phyloP scores from a whole-genome alignment of 129 eudicot genomes.

The Gnaphalium uliginosum region DNA sequence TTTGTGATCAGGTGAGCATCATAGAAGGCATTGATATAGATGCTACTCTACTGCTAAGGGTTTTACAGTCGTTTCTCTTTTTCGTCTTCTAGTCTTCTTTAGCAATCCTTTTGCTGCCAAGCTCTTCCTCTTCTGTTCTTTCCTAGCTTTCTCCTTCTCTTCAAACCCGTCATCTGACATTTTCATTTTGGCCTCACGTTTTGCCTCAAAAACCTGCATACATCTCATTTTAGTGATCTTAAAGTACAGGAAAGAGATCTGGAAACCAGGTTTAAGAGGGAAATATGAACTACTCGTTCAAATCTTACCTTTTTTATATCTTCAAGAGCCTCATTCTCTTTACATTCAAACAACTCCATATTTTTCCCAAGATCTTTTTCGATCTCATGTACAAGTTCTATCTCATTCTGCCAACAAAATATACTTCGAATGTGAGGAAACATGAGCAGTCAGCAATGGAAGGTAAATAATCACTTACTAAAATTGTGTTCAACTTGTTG shows the following conservation, averaged over 20 bases:
- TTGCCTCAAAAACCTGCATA: conserved; percentile 72
- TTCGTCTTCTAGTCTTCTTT: conserved; percentile 42
- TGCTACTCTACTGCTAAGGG: conserved; percentile 17
- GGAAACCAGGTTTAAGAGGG: background rate
- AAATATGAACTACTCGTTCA: background rate
- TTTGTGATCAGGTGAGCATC: background rate
- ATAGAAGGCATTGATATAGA: background rate
- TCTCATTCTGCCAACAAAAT: conserved; percentile 59
- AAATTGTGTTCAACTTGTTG: background rate
- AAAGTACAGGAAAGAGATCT: background rate
- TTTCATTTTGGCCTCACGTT: conserved; percentile 68
- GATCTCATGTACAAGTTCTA: conserved; percentile 65
- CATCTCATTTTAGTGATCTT: background rate
- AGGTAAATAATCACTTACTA: background rate
- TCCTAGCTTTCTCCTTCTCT: conserved; percentile 63
- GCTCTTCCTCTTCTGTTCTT: conserved; percentile 57
- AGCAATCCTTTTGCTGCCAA: conserved; percentile 58
- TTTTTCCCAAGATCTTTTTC: conserved; percentile 66
- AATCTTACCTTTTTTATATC: conserved; percentile 64
- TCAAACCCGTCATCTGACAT: conserved; percentile 82
- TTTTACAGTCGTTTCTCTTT: conserved; percentile 25
- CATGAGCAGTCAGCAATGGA: background rate
- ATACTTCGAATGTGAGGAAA: background rate
- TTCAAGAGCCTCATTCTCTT: conserved; percentile 75
- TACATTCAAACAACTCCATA: conserved; percentile 70